phyloP scores from a whole-genome alignment of 1,284 basidiomycete species.

The Erythrobasidium hasegawianum region DNA sequence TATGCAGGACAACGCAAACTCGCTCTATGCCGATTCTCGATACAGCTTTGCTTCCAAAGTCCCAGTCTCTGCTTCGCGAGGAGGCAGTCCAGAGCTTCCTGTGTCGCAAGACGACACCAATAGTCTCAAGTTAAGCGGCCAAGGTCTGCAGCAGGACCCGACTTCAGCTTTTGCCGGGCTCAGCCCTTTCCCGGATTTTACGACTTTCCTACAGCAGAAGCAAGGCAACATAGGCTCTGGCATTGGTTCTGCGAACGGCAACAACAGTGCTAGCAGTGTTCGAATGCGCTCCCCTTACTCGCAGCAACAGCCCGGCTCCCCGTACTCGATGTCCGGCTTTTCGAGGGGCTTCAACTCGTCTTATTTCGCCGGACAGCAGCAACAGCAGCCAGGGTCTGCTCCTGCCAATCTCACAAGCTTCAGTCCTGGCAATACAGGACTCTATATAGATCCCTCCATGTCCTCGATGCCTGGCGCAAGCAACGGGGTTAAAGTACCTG shows the following conservation, averaged over 20 bases:
- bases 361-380: background rate
- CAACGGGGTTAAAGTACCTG: background rate
- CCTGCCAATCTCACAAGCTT: background rate
- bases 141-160: no score
- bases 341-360: slow-evolving; percentile 15
- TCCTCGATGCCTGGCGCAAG: background rate
- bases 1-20: no score
- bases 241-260: background rate
- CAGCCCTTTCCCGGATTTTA: background rate
- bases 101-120: no score
- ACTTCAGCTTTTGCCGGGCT: background rate
- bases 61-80: no score
- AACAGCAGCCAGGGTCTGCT: background rate
- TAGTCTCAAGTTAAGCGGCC: no score
- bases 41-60: no score
- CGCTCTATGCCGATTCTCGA: no score
- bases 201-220: background rate
- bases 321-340: background rate
- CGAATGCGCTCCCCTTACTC: background rate
- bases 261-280: background rate
- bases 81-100: no score
- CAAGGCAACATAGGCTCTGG: no score
- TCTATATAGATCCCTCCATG: background rate
- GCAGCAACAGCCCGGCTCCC: background rate
- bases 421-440: background rate